Conservation (phyloP, 83 land plant species). For the Larix sibirica region DNA sequence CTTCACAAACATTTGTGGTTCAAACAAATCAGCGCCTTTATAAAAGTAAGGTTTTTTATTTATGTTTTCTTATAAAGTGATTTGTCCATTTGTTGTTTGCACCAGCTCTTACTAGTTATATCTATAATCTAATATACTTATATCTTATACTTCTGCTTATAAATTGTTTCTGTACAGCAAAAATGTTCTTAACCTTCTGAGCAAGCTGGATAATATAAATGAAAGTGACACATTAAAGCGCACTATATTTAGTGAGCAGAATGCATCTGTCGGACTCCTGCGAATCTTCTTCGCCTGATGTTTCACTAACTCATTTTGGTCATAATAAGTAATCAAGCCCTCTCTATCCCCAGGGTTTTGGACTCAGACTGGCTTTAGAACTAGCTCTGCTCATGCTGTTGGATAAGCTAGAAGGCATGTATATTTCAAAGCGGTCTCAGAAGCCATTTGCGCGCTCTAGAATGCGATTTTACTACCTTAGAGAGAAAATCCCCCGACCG, state of each 20-base stretch:
- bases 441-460: too few species aligned
- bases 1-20: conserved; percentile 4
- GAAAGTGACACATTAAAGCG: conserved; percentile 12
- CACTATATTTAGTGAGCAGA: conserved; percentile 20
- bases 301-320: conserved; percentile 23
- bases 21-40: conserved; percentile 17
- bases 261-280: conserved; percentile 1
- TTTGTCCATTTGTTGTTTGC: conserved; percentile 6
- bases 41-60: not conserved
- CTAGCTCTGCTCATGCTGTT: too few species aligned
- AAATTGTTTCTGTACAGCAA: conserved; percentile 32
- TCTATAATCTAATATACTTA: not conserved
- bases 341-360: conserved; percentile 37
- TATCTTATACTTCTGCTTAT: not conserved
- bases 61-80: not conserved
- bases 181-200: conserved; percentile 71
- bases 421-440: too few species aligned
- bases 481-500: too few species aligned
- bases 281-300: conserved; percentile 31
- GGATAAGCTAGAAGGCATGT: too few species aligned
- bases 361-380: conserved; percentile 45
- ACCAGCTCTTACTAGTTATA: too few species aligned
- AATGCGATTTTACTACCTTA: too few species aligned
- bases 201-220: conserved; percentile 49
- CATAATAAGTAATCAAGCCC: conserved; percentile 17